Evolutionary conservation across 2,329 filamentous ascomycete species (phyloP), one percentile per base, ranked within the genome.

Genomic region (Epichloe brachyelytri): DNA sequence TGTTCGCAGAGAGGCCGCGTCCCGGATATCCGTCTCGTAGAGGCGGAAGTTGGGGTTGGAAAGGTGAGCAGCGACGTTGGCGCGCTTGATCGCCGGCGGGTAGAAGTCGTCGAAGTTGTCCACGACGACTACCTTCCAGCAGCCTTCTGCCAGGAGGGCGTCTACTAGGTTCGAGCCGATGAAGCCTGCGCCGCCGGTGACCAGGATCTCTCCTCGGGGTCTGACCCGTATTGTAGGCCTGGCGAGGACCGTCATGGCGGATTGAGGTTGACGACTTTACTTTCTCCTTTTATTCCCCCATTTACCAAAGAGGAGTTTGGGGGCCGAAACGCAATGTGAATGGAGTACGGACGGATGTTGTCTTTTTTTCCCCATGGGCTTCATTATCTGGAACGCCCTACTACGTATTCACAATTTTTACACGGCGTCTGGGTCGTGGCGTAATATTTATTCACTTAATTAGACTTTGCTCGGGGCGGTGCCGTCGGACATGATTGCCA

Each of bases 91-190:
- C 41, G 53, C 46, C 3, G 58, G 54, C 0, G 49, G 33, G 47
- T 60, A 59, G 40, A 55, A 59, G 49, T 54, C 48, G 46, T 59
- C 57, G 46, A 60, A 59, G 54, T 60, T 60, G 51, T 60, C 59
- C 2, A 59, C 47, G 12, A 60, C 58, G 11, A 49, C 46, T 22
- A 60, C 58, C 7, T 34, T 44, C 57, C 57, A 59, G 51, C 48
- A 40, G 17, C 55, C 58, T 41, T 57, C 55, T 11, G 43, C 48
- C 20, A 60, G 54, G 2, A 60, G 57, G 6, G 39, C 33, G 4
- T 59, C 57, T n/a, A 60, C 58, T 4, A 60, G 48, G 43, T 60
- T 50, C 3, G 58, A 60, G 11, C 59, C 58, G 41, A 59, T 60
- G 55, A 60, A 60, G 39, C 59, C 59, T 4, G 59, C 59, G 36